phyloP scores from a whole-genome alignment of 2,329 filamentous ascomycete genomes.

The Cryphonectria japonica region DNA sequence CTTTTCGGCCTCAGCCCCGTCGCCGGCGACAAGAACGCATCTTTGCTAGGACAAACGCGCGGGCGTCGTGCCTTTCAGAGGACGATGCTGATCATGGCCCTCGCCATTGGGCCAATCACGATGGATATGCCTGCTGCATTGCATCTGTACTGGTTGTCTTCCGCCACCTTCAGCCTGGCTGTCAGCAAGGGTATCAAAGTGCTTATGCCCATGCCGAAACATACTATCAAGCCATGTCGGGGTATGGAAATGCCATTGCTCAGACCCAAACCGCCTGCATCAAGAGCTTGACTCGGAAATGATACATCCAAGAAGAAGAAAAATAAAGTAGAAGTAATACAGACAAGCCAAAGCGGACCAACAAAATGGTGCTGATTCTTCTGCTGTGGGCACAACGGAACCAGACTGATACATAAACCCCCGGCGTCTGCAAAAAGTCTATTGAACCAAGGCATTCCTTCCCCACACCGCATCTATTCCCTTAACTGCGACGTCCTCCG shows the following conservation, averaged over 20 bases:
- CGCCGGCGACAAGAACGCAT: conserved; percentile 10
- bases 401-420: neutral
- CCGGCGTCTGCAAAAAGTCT: neutral
- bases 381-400: neutral
- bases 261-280: conserved; percentile 18
- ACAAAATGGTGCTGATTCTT: neutral
- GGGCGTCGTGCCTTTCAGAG: conserved; percentile 35
- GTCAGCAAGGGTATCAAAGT: conserved; percentile 32
- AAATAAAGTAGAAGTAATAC: neutral
- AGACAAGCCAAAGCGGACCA: neutral
- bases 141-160: conserved; percentile 49
- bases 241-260: conserved; percentile 30
- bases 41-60: conserved; percentile 7
- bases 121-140: conserved; percentile 46
- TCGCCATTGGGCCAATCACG: conserved; percentile 42
- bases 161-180: conserved; percentile 35
- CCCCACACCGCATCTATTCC: neutral
- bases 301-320: neutral
- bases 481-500: neutral
- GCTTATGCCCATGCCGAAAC: conserved; percentile 34
- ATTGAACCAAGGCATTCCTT: neutral
- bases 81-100: conserved; percentile 36
- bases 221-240: conserved; percentile 30
- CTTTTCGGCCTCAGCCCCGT: conserved; percentile 34
- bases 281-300: neutral